Evolutionary conservation across 768 basidiomycete genomes (phyloP).

Genomic region (Macrocybe gigantea): DNA sequence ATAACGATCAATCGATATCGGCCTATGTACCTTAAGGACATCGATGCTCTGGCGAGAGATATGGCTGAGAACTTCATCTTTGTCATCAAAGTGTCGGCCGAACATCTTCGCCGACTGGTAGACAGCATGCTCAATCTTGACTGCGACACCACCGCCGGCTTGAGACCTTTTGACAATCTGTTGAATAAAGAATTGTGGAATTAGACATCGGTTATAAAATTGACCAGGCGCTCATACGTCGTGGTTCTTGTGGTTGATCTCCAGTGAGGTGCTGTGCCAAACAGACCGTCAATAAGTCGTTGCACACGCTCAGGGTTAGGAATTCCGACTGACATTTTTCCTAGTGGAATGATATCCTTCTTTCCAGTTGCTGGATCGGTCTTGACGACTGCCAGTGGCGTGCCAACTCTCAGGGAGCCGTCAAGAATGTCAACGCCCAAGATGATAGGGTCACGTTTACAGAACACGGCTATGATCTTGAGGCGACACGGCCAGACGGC

Average conservation of each 20-base stretch:
- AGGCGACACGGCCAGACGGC: constrained; percentile 97
- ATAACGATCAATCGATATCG: constrained; percentile 1
- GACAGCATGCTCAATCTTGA: constrained; percentile 97
- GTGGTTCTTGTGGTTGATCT: constrained; percentile 90
- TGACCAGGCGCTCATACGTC: constrained; percentile 46
- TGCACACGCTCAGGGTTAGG: constrained; percentile 1
- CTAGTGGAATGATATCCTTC: constrained; percentile 87
- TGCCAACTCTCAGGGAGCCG: constrained; percentile 85
- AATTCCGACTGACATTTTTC: constrained; percentile 72
- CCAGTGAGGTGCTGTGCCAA: constrained; percentile 74
- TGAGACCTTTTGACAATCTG: constrained; percentile 90
- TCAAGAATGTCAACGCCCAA: constrained; percentile 95
- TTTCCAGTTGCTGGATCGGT: constrained; percentile 82
- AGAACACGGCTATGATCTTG: constrained; percentile 90
- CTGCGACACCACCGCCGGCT: constrained; percentile 93
- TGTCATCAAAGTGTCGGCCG: constrained; percentile 93
- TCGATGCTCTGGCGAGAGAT: constrained; percentile 93
- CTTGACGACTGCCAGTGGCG: constrained; percentile 93
- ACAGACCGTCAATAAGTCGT: constrained; percentile 5
- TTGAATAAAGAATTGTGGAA: constrained; percentile 3
- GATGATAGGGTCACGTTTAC: constrained; percentile 96
- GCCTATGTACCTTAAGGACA: constrained; percentile 73
- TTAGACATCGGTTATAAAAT: constrained; percentile 1
- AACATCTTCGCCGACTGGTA: constrained; percentile 95
- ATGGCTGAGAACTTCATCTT: constrained; percentile 89